Percentiles rank a stretch among this genome's conserved stretches.
These are phyloP conservation scores for Fusarium caatingaense DNA, from an alignment of 2,329 filamentous ascomycete species.

Conservation along the genomic window DNA sequence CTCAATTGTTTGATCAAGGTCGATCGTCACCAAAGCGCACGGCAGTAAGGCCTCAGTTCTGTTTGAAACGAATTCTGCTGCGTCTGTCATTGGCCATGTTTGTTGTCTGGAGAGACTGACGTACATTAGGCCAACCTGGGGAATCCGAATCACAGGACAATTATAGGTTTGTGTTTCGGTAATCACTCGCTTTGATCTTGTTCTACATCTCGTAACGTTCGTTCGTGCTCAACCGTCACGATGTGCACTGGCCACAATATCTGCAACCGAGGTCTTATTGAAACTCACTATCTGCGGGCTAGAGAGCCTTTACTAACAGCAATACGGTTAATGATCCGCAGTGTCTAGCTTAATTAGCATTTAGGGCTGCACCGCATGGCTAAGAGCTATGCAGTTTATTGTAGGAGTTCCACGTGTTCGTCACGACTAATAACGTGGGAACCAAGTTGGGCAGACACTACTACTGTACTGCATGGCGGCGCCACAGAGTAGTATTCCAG, in stretches of 20 bases:
- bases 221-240: background rate
- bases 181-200: background rate
- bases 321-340: slow-evolving; percentile 25
- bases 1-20: slow-evolving; percentile 17
- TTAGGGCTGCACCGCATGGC: slow-evolving; percentile 23
- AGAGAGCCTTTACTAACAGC: slow-evolving; percentile 19
- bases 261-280: slow-evolving; percentile 21
- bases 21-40: slow-evolving; percentile 20
- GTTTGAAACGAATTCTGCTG: slow-evolving; percentile 22
- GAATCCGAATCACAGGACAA: background rate
- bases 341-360: slow-evolving; percentile 3
- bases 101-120: background rate
- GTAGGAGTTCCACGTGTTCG: slow-evolving; percentile 10
- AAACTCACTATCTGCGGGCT: slow-evolving; percentile 21
- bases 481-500: slow-evolving; percentile 2
- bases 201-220: background rate
- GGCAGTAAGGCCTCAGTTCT: slow-evolving; percentile 18
- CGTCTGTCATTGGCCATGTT: background rate
- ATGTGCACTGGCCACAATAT: background rate
- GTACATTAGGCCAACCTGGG: background rate
- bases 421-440: slow-evolving; percentile 12
- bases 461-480: background rate
- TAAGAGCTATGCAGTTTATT: background rate
- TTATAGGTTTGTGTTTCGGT: background rate
- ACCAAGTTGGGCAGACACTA: background rate